Percentiles rank a stretch among this genome's conserved stretches.
Conservation (phyloP, 108 stramenopile genomes). For the Cyclotella atomus region DNA sequence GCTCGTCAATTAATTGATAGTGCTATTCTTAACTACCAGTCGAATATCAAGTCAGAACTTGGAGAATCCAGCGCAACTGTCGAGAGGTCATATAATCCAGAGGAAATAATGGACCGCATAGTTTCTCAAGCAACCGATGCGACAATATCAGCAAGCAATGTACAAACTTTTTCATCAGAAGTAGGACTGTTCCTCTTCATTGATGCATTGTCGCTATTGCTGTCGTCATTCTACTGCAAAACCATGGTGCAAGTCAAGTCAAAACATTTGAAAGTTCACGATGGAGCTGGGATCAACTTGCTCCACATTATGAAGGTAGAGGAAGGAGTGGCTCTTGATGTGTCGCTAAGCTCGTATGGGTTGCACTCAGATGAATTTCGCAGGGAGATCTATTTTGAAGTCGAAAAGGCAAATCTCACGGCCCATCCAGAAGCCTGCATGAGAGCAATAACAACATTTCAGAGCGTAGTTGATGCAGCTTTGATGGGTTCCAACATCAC, state of each 20-base stretch:
- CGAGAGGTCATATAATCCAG: neutral
- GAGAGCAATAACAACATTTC: slow-evolving; percentile 6
- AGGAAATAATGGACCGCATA: slow-evolving; percentile 22
- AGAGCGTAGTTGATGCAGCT: neutral
- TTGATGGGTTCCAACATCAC: neutral
- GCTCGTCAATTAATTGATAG: slow-evolving; percentile 56
- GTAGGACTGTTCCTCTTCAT: neutral
- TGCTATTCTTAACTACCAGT: slow-evolving; percentile 59
- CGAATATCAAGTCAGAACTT: slow-evolving; percentile 28
- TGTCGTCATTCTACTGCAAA: slow-evolving; percentile 5
- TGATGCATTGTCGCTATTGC: slow-evolving; percentile 14
- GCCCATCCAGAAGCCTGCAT: slow-evolving; percentile 33
- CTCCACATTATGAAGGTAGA: slow-evolving; percentile 7
- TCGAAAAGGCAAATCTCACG: slow-evolving; percentile 1
- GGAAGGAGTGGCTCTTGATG: slow-evolving; percentile 2
- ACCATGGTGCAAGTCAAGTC: slow-evolving; percentile 11
- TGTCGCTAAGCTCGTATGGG: neutral
- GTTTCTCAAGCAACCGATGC: slow-evolving; percentile 11
- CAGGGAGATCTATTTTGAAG: slow-evolving; percentile 28
- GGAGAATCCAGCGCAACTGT: neutral
- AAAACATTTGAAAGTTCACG: slow-evolving; percentile 7
- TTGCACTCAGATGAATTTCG: neutral
- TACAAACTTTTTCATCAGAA: neutral
- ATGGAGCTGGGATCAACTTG: slow-evolving; percentile 10
- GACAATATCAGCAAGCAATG: slow-evolving; percentile 16